phyloP scores from a whole-genome alignment of 2,329 filamentous ascomycete genomes.

The Nigrospora oryzae region DNA sequence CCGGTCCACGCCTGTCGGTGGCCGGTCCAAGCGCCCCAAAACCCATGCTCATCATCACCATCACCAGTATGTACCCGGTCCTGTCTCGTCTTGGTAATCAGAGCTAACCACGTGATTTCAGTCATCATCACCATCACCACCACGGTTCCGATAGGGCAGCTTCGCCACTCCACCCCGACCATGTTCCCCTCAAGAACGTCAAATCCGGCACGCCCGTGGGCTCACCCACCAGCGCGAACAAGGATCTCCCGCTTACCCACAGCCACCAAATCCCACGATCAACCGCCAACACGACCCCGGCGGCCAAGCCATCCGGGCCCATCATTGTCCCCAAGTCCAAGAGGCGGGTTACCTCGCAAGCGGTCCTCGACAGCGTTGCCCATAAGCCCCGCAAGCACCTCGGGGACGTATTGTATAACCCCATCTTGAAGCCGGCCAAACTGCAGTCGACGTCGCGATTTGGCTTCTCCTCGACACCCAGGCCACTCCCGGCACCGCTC shows the following conservation, averaged over 20 bases:
- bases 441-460: constrained; percentile 33
- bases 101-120: neutral
- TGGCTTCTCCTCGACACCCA: constrained; percentile 49
- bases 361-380: constrained; percentile 64
- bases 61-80: constrained; percentile 48
- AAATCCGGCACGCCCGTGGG: constrained; percentile 37
- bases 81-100: neutral
- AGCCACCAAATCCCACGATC: constrained; percentile 42
- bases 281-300: constrained; percentile 16
- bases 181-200: constrained; percentile 37
- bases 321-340: constrained; percentile 49
- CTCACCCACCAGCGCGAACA: constrained; percentile 30
- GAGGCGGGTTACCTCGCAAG: constrained; percentile 58
- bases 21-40: constrained; percentile 58
- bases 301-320: constrained; percentile 23
- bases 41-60: constrained; percentile 56
- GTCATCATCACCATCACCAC: constrained; percentile 47
- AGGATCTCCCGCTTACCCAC: constrained; percentile 31
- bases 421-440: constrained; percentile 49
- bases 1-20: constrained; percentile 48
- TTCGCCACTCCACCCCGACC: constrained; percentile 31
- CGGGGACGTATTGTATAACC: constrained; percentile 75
- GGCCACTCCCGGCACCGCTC: constrained; percentile 65
- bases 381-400: constrained; percentile 69
- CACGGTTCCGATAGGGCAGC: constrained; percentile 38